phyloP scores from a whole-genome alignment of 2,329 filamentous ascomycete species.

The Fonsecaea pedrosoi region DNA sequence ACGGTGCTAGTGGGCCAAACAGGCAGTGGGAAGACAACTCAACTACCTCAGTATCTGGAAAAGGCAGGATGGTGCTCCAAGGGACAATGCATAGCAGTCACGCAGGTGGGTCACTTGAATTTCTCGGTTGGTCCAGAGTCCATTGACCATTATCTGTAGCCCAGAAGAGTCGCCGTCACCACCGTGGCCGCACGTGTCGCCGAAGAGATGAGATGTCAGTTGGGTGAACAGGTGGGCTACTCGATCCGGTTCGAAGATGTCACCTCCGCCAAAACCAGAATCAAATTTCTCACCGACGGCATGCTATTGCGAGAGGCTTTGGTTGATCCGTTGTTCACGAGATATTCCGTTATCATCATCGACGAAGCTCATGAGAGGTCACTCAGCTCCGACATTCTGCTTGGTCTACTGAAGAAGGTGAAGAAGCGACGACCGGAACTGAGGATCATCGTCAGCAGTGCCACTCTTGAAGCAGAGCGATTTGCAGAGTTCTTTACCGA shows the following conservation, averaged over 20 bases:
- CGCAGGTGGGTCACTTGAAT: conserved; percentile 70
- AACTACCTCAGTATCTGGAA: conserved; percentile 90
- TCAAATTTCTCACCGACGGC: conserved; percentile 96
- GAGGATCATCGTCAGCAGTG: conserved; percentile 88
- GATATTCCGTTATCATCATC: conserved; percentile 96
- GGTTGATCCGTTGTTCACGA: conserved; percentile 85
- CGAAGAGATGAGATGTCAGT: conserved; percentile 81
- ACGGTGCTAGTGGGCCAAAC: conserved; percentile 93
- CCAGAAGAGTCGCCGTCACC: conserved; percentile 86
- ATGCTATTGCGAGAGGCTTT: conserved; percentile 89
- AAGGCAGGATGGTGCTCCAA: conserved; percentile 86
- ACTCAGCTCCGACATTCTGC: conserved; percentile 86
- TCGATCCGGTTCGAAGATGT: conserved; percentile 92
- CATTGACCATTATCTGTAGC: conserved; percentile 59
- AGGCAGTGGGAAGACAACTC: conserved; percentile 93
- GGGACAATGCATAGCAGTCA: conserved; percentile 83
- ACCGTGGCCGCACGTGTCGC: conserved; percentile 88
- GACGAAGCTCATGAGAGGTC: conserved; percentile 96
- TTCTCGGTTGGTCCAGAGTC: conserved; percentile 10
- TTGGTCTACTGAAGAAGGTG: conserved; percentile 92
- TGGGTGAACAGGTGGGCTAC: conserved; percentile 92
- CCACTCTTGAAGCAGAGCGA: conserved; percentile 86
- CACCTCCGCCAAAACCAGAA: conserved; percentile 80
- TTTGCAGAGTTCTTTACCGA: conserved; percentile 79
- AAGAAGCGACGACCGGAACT: conserved; percentile 78